A percentile compares a stretch with the other conserved stretches of the same genome.
These are phyloP conservation scores for Coniochaeta hoffmannii DNA, from an alignment of 2,329 filamentous ascomycete species.

Conservation along the genomic window DNA sequence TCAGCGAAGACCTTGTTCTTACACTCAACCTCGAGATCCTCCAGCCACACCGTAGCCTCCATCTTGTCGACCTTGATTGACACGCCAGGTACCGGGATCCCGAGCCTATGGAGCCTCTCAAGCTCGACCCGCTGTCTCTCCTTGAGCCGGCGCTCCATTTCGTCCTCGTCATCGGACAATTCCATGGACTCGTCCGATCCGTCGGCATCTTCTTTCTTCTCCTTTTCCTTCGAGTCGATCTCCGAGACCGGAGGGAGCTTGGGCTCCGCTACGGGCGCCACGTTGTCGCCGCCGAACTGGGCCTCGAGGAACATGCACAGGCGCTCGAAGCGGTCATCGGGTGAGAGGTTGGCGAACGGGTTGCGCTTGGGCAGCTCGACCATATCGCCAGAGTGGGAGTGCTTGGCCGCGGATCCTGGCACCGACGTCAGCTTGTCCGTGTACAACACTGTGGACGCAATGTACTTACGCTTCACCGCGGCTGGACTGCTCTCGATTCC, in stretches of 20 bases:
- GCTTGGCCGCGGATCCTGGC: conserved; percentile 51
- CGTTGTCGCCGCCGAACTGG: conserved; percentile 81
- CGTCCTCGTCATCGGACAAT: conserved; percentile 21
- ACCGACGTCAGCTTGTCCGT: not conserved
- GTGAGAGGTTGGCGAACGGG: conserved; percentile 63
- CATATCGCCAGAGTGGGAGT: conserved; percentile 29
- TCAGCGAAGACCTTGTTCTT: conserved; percentile 70
- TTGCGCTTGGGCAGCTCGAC: conserved; percentile 46
- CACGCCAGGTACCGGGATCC: conserved; percentile 85
- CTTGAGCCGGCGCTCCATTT: conserved; percentile 37
- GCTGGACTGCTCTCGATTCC: conserved; percentile 91
- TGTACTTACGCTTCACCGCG: conserved; percentile 72
- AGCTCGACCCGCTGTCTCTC: conserved; percentile 61
- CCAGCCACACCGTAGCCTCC: conserved; percentile 83
- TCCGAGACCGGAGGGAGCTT: conserved; percentile 33
- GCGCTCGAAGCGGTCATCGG: conserved; percentile 72
- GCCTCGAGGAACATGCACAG: conserved; percentile 95
- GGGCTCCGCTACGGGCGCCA: conserved; percentile 66
- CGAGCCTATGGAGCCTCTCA: conserved; percentile 69
- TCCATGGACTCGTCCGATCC: conserved; percentile 28
- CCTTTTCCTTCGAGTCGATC: conserved; percentile 2
- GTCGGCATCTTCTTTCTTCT: conserved; percentile 17
- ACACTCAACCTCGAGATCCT: conserved; percentile 86
- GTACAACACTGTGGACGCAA: not conserved
- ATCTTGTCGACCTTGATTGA: conserved; percentile 83